Percentiles rank a stretch among this genome's conserved stretches.
phyloP scores from a whole-genome alignment of 2,329 filamentous ascomycete genomes.

The Pseudogymnoascus sp. region DNA sequence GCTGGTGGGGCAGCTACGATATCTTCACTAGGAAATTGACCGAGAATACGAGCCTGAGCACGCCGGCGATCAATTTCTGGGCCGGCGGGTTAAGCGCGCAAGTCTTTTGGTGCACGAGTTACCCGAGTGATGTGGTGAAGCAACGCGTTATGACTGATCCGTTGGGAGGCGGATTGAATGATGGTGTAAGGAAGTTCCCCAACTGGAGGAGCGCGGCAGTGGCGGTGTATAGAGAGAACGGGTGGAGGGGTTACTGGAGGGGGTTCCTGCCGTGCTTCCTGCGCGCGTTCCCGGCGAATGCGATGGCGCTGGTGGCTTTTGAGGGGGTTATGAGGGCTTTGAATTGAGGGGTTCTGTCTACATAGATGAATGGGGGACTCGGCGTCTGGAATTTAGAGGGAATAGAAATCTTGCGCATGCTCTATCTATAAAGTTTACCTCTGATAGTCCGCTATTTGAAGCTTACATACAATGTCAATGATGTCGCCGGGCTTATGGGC shows the following conservation, averaged over 20 bases:
- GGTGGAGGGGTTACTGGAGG: slow-evolving; percentile 78
- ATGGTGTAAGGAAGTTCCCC: slow-evolving; percentile 61
- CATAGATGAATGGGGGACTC: neutral
- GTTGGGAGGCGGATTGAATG: slow-evolving; percentile 61
- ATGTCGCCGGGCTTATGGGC: neutral
- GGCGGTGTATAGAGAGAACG: slow-evolving; percentile 68
- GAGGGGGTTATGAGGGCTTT: slow-evolving; percentile 77
- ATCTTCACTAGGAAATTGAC: slow-evolving; percentile 64
- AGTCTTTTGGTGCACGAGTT: slow-evolving; percentile 88
- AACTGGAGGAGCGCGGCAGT: slow-evolving; percentile 74
- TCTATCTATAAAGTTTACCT: neutral
- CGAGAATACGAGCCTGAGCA: slow-evolving; percentile 60
- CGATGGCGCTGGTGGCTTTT: slow-evolving; percentile 86
- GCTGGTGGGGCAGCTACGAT: slow-evolving; percentile 97
- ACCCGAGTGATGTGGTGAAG: slow-evolving; percentile 90
- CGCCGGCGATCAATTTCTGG: slow-evolving; percentile 91
- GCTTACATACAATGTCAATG: neutral
- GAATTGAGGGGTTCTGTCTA: slow-evolving; percentile 31
- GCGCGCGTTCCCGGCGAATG: slow-evolving; percentile 91
- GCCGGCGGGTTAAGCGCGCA: slow-evolving; percentile 89
- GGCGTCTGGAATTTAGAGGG: neutral
- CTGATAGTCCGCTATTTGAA: neutral
- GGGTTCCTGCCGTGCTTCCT: slow-evolving; percentile 92
- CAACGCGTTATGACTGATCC: slow-evolving; percentile 96
- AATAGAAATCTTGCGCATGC: neutral